Conservation (phyloP, 2,329 filamentous ascomycete species). For the Emydomyces testavorans region DNA sequence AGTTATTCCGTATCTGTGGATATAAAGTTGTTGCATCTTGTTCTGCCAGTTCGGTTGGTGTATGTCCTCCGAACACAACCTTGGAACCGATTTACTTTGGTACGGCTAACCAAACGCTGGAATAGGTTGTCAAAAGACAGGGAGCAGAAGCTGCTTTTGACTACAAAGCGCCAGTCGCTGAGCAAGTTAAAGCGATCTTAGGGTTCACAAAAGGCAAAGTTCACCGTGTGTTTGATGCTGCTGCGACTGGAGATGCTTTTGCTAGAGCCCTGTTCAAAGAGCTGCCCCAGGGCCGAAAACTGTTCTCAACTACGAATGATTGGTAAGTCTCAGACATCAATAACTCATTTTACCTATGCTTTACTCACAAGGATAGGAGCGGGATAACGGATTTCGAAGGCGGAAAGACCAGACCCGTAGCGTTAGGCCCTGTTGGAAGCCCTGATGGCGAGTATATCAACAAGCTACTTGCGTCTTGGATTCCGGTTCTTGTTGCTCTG, state of each 20-base stretch:
- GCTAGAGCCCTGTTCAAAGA: conserved; percentile 20
- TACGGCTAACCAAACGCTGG: not conserved
- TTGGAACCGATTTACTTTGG: not conserved
- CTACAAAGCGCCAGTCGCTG: conserved; percentile 22
- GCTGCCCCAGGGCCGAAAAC: conserved; percentile 16
- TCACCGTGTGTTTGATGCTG: conserved; percentile 24
- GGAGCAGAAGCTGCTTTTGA: conserved; percentile 24
- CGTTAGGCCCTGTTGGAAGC: conserved; percentile 15
- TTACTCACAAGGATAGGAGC: conserved; percentile 10
- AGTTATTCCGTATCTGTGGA: conserved; percentile 23
- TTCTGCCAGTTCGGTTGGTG: conserved; percentile 21
- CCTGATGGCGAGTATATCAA: conserved; percentile 19
- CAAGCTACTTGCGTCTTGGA: conserved; percentile 17
- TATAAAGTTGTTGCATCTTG: conserved; percentile 27
- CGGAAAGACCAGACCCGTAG: conserved; percentile 17
- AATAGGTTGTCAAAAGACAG: conserved; percentile 21
- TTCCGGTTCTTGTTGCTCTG: conserved; percentile 18
- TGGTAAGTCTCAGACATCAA: conserved; percentile 6
- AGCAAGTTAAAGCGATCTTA: conserved; percentile 22
- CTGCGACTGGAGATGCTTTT: conserved; percentile 23
- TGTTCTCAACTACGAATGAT: conserved; percentile 20
- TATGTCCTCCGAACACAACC: conserved; percentile 11
- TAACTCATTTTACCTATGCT: not conserved
- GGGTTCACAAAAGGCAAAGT: conserved; percentile 22
- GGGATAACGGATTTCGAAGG: conserved; percentile 19